These are phyloP conservation scores for Ogataea saltuana DNA, from an alignment of 805 yeast species.

Conservation along the genomic window DNA sequence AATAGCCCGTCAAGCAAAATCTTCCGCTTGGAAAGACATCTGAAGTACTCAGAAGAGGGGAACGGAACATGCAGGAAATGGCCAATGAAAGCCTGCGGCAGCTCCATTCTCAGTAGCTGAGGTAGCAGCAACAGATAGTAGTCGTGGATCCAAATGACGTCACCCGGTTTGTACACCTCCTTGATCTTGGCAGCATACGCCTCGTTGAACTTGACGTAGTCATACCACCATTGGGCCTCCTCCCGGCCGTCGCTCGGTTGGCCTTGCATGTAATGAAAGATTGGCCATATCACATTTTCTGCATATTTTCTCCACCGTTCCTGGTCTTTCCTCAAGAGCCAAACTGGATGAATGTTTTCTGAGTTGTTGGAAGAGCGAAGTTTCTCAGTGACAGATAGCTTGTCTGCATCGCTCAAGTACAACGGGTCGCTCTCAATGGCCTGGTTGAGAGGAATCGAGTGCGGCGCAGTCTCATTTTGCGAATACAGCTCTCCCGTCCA, in stretches of 20 bases:
- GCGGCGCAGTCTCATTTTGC: conserved; percentile 27
- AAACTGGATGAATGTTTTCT: conserved; percentile 75
- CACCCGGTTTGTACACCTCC: conserved; percentile 80
- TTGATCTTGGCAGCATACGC: conserved; percentile 81
- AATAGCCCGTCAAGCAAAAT: conserved; percentile 87
- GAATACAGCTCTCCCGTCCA: conserved; percentile 89
- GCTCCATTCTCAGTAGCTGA: conserved; percentile 74
- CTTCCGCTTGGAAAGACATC: conserved; percentile 81
- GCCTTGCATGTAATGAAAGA: conserved; percentile 87
- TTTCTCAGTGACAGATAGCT: conserved; percentile 47
- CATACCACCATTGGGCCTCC: conserved; percentile 77
- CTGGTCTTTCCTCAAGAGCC: conserved; percentile 81
- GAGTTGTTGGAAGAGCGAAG: conserved; percentile 49
- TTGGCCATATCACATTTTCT: conserved; percentile 90
- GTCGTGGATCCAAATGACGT: conserved; percentile 90
- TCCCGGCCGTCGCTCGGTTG: conserved; percentile 67
- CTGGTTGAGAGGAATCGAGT: conserved; percentile 28
- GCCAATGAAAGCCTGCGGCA: conserved; percentile 74
- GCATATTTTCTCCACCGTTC: conserved; percentile 86
- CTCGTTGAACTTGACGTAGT: conserved; percentile 87
- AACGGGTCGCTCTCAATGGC: conserved; percentile 57
- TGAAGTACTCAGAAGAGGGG: conserved; percentile 91
- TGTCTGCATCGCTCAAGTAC: conserved; percentile 58
- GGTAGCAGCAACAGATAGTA: conserved; percentile 82
- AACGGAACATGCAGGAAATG: conserved; percentile 88